Percentiles rank a stretch among this genome's conserved stretches.
Evolutionary conservation across 2,329 filamentous ascomycete species (phyloP).

Genomic region (Karstenula rhodostoma): DNA sequence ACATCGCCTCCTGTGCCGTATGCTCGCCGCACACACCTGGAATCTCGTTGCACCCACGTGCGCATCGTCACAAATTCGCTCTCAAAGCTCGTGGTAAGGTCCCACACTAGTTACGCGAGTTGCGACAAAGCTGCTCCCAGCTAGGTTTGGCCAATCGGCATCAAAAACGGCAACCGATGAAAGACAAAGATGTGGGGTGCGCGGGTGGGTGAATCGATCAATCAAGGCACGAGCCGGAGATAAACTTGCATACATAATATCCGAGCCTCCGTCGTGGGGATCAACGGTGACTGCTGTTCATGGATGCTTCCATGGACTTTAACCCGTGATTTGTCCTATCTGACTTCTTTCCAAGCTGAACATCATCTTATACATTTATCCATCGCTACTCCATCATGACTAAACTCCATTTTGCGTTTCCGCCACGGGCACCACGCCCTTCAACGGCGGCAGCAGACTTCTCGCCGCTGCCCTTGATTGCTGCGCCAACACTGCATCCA

Average conservation of each 20-base stretch:
- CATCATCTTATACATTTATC: not conserved
- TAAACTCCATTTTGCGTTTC: constrained; percentile 18
- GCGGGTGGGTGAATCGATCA: not conserved
- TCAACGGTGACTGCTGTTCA: no score
- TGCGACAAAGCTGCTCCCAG: not conserved
- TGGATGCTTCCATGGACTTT: not conserved
- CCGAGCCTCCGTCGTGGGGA: not conserved
- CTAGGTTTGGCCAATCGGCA: constrained; percentile 1
- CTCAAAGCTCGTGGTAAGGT: not conserved
- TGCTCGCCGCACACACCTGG: not conserved
- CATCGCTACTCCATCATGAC: constrained; percentile 5
- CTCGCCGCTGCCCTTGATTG: constrained; percentile 62
- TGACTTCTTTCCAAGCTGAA: not conserved
- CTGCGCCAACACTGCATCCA: constrained; percentile 87
- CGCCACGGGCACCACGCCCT: constrained; percentile 45
- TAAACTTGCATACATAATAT: not conserved
- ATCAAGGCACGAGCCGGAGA: not conserved
- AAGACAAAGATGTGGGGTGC: not conserved
- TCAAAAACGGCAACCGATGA: not conserved
- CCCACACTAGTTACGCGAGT: not conserved
- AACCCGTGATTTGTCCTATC: not conserved
- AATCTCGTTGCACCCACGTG: not conserved
- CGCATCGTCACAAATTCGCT: not conserved
- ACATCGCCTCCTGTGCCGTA: not conserved
- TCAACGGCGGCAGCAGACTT: constrained; percentile 49